Percentiles rank a stretch among this genome's conserved stretches.
These are phyloP conservation scores for Hypoxylon fuscum DNA, from an alignment of 495 filamentous ascomycete species.

Conservation along the genomic window DNA sequence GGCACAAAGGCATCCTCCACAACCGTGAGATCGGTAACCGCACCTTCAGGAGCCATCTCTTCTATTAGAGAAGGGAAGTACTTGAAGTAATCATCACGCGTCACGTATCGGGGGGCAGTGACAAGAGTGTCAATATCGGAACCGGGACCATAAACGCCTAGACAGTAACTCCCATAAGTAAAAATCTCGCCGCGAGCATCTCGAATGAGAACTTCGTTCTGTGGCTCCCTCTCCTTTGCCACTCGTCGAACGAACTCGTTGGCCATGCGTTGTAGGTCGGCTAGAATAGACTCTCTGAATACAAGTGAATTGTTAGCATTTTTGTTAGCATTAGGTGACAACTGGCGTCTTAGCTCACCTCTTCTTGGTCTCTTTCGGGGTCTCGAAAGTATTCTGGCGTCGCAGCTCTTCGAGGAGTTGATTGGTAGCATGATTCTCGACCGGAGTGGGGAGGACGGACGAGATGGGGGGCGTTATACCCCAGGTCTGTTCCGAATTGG, in stretches of 20 bases:
- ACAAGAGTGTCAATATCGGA: constrained; percentile 98
- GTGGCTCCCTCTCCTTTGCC: constrained; percentile 72
- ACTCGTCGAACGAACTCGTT: constrained; percentile 86
- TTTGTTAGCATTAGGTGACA: background rate
- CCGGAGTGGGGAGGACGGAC: constrained; percentile 72
- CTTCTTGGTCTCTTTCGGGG: constrained; percentile 77
- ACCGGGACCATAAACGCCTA: constrained; percentile 93
- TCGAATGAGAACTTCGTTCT: constrained; percentile 78
- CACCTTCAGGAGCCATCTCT: constrained; percentile 74
- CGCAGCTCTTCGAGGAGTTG: constrained; percentile 83
- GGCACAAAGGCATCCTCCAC: constrained; percentile 92
- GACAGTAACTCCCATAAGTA: constrained; percentile 91
- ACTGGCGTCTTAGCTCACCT: constrained; percentile 62
- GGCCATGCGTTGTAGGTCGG: constrained; percentile 77
- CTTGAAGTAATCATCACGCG: constrained; percentile 88
- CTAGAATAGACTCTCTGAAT: constrained; percentile 64
- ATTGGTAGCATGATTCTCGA: constrained; percentile 78
- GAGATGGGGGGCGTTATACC: constrained; percentile 91
- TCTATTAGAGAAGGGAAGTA: constrained; percentile 80
- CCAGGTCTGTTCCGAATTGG: constrained; percentile 56
- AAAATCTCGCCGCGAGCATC: constrained; percentile 89
- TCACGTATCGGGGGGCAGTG: constrained; percentile 86
- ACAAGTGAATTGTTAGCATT: constrained; percentile 13
- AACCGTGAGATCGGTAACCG: constrained; percentile 84
- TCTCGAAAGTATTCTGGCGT: constrained; percentile 90